Evolutionary conservation across 139 green algal genomes (phyloP), one percentile per base, ranked within the genome.

Genomic region (Chlamydomonas schloesseri): DNA sequence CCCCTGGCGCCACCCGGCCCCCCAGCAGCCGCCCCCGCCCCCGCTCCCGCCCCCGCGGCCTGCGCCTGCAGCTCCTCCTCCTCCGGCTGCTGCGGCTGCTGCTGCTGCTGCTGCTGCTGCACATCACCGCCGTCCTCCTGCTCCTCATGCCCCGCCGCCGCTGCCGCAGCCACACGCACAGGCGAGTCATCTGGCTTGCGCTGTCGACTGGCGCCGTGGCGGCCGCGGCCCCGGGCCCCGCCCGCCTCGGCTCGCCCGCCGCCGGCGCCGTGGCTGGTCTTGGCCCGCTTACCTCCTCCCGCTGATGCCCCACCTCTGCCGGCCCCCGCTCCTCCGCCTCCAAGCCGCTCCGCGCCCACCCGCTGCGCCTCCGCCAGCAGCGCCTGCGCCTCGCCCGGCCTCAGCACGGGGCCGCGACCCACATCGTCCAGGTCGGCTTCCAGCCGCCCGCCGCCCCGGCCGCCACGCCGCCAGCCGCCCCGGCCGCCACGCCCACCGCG

Each of bases 351-450:
- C 82, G 87, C 90, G 0, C 89, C 89, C 6, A 85, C 82, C 8
- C 70, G 62, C 72, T 88, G 88, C 28, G 89, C 90, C 9, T 88
- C 90, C 84, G 87, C 90, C 78, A 93, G 81, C 29, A 90, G 84
- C 0, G 55, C 71, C 80, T 88, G 77, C 0, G 42, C 31, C 31
- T 62, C 47, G 15, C 70, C 47, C 11, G 55, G 65, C 24, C 58
- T 34, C 50, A 79, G 71, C 78, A 73, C 58, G 28, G 71, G 78
- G 31, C 69, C 79, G 10, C 79, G 64, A 4, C 65, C 82, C 0
- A 18, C 36, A 0, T 74, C 70, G 24, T 82, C 82, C 58, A 42
- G 57, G 60, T 75, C 79, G 0, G 9, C 46, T 8, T 50, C 42
- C 42, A 8, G 42, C 42, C 42, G 42, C 42, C 42, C 42, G 46